Percentiles rank a stretch among this genome's conserved stretches.
Evolutionary conservation across 2,329 filamentous ascomycete species (phyloP).

Genomic region (Ceratocystis huliohia): DNA sequence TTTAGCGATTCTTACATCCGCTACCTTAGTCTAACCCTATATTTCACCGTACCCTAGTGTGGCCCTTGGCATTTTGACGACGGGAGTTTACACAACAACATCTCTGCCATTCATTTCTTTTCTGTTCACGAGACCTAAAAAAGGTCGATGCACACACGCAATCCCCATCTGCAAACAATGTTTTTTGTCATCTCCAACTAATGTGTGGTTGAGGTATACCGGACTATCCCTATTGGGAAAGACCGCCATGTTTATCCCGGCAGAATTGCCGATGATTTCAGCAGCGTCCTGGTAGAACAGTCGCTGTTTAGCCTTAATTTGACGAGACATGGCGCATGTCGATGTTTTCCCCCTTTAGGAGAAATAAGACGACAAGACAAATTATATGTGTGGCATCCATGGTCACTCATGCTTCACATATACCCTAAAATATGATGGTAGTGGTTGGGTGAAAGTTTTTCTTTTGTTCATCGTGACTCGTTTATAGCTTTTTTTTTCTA

Average conservation of each 20-base stretch:
- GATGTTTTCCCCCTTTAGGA: not conserved
- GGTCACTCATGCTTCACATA: no score
- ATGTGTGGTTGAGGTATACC: not conserved
- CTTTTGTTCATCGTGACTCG: conserved; percentile 12
- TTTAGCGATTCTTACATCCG: not conserved
- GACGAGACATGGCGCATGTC: not conserved
- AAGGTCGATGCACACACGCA: not conserved
- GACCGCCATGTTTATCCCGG: not conserved
- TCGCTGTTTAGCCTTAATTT: not conserved
- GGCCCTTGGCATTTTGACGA: not conserved
- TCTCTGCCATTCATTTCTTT: not conserved
- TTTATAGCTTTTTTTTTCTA: conserved; percentile 10
- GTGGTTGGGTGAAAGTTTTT: not conserved
- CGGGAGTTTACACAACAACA: not conserved
- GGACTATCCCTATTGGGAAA: not conserved
- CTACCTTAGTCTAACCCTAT: not conserved
- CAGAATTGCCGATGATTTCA: not conserved
- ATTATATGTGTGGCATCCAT: not conserved
- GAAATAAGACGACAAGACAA: not conserved
- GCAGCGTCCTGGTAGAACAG: not conserved
- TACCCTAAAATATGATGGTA: no score
- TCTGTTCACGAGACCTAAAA: not conserved
- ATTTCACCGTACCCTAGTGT: not conserved
- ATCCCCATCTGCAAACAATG: not conserved
- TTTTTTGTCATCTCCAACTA: not conserved